These are phyloP conservation scores for Phallus indusiatus DNA, from an alignment of 768 basidiomycete genomes.

Conservation along the genomic window DNA sequence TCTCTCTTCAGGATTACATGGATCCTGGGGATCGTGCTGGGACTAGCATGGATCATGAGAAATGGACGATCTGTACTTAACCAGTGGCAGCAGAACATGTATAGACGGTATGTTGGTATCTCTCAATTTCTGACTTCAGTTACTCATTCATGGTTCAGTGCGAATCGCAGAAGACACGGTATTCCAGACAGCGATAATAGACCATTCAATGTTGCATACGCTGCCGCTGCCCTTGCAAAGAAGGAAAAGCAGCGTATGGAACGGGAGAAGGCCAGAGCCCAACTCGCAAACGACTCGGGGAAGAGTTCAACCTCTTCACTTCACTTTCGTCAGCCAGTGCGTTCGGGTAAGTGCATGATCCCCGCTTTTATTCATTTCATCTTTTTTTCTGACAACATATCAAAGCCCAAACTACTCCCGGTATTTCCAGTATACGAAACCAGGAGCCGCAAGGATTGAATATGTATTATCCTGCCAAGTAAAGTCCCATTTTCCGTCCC, in stretches of 20 bases:
- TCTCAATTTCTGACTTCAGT: background rate
- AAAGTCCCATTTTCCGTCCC: too few species aligned
- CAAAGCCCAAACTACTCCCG: too few species aligned
- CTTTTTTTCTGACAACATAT: too few species aligned
- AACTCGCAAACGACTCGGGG: slow-evolving; percentile 17
- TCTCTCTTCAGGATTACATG: slow-evolving; percentile 5
- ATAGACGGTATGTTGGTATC: slow-evolving; percentile 6
- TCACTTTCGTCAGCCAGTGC: too few species aligned
- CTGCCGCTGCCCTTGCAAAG: slow-evolving; percentile 51
- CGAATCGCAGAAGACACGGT: slow-evolving; percentile 55
- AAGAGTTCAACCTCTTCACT: too few species aligned
- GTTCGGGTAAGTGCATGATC: too few species aligned
- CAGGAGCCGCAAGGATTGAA: too few species aligned
- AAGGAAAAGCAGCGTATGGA: slow-evolving; percentile 41
- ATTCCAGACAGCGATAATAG: slow-evolving; percentile 78
- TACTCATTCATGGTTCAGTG: slow-evolving; percentile 7
- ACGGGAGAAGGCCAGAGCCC: slow-evolving; percentile 21
- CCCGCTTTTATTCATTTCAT: too few species aligned
- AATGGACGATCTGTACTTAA: slow-evolving; percentile 3
- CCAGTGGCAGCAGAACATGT: slow-evolving; percentile 10
- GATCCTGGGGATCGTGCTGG: slow-evolving; percentile 6
- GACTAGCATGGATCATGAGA: slow-evolving; percentile 3
- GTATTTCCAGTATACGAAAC: too few species aligned
- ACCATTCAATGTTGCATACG: slow-evolving; percentile 83
- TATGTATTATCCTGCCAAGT: too few species aligned